Percentiles rank a stretch among this genome's conserved stretches.
phyloP scores from a whole-genome alignment of 306 rosid genomes.

The Medicago lupulina region DNA sequence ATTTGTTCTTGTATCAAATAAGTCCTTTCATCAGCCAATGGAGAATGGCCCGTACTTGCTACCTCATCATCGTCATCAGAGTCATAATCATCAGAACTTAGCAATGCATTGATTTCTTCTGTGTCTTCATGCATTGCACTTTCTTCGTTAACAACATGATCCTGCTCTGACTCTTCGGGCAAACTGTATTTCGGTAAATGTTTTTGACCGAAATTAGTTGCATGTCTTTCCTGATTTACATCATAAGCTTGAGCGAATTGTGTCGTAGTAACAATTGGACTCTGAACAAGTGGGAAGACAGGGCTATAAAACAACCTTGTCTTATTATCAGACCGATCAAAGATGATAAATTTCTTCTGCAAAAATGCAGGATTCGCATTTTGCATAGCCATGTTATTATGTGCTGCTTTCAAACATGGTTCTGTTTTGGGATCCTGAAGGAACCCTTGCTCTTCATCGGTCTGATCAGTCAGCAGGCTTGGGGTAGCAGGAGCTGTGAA shows the following conservation, averaged over 20 bases:
- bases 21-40: conserved; percentile 45
- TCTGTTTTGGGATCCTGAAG: conserved; percentile 49
- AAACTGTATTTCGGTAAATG: conserved; percentile 45
- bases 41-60: conserved; percentile 74
- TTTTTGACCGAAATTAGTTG: conserved; percentile 38
- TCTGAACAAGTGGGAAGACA: conserved; percentile 49
- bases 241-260: conserved; percentile 33
- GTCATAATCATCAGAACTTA: conserved; percentile 67
- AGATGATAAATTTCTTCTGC: conserved; percentile 70
- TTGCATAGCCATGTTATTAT: conserved; percentile 44
- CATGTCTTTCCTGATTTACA: conserved; percentile 36
- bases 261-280: conserved; percentile 46
- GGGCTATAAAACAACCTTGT: conserved; percentile 68
- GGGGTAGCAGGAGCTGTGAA: conserved; percentile 46
- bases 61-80: conserved; percentile 72
- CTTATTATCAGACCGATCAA: conserved; percentile 71
- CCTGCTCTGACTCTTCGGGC: conserved; percentile 47
- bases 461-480: conserved; percentile 49
- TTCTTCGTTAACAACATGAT: conserved; percentile 51
- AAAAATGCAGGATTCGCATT: conserved; percentile 47
- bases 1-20: conserved; percentile 47
- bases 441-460: conserved; percentile 50
- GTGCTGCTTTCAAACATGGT: conserved; percentile 40
- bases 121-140: conserved; percentile 92
- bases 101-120: conserved; percentile 86